Percentiles rank a stretch among this genome's conserved stretches.
Evolutionary conservation across 1,284 basidiomycete species (phyloP).

Genomic region (Cystobasidium sp.): DNA sequence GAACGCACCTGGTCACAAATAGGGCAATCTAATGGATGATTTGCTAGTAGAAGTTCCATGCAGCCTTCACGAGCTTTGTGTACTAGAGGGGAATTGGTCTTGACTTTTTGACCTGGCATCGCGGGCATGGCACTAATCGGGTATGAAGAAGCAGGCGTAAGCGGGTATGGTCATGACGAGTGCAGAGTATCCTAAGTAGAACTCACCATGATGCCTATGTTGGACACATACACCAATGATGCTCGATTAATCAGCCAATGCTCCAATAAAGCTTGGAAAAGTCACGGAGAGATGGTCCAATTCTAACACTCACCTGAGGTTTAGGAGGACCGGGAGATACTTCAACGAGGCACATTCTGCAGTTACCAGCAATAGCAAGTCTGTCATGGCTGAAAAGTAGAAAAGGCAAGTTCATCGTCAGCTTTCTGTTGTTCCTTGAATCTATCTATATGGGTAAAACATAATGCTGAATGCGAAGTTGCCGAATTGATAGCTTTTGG

Average conservation of each 20-base stretch:
- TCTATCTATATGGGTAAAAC: too few relatives aligned
- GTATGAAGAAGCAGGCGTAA: conserved; percentile 53
- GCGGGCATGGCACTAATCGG: conserved; percentile 88
- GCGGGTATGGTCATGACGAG: not conserved
- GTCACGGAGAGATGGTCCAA: not conserved
- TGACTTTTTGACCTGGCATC: conserved; percentile 92
- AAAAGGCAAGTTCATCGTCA: conserved; percentile 64
- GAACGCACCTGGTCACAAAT: conserved; percentile 77
- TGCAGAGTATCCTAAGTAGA: not conserved
- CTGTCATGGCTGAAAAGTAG: conserved; percentile 10
- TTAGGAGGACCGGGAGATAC: conserved; percentile 61
- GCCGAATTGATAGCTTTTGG: not conserved
- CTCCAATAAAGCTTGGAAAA: not conserved
- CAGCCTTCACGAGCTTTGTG: conserved; percentile 94
- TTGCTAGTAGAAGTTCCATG: conserved; percentile 78
- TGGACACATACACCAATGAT: too few relatives aligned
- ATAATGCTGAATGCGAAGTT: too few relatives aligned
- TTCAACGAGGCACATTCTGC: conserved; percentile 90
- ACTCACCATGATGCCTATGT: conserved; percentile 21
- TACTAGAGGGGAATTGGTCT: conserved; percentile 91
- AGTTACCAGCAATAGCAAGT: conserved; percentile 33
- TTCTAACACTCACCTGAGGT: conserved; percentile 13
- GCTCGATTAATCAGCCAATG: too few relatives aligned
- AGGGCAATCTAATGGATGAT: conserved; percentile 97
- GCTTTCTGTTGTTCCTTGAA: conserved; percentile 63